Evolutionary conservation across 352 stramenopile genomes (phyloP), one percentile per base, ranked within the genome.

Genomic region (Phytophthora pseudosyringae): DNA sequence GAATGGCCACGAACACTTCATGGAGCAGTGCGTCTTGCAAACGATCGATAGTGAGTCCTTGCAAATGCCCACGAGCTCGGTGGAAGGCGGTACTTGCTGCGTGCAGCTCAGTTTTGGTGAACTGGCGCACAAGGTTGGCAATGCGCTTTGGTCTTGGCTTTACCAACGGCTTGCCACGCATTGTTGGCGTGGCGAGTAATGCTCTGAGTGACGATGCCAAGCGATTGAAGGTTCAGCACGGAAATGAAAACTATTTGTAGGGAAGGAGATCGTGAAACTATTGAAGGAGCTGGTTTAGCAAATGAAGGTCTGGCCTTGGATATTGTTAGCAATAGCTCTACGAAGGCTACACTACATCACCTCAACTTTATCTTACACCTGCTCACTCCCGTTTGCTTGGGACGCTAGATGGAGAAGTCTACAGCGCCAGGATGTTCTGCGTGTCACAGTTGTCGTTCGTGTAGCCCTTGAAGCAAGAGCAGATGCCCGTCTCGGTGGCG

Each of bases 381-480:
- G 25, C 18, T 58, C 13, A 21, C 25, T 51, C 25, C 16, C 21
- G 2, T 21, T 21, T 21, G 21, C 21, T 21, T 21, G 21, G 21
- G 21, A 21, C 5, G 10, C 13, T 28, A 26, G 33, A 51, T 43
- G 51, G 9, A 12, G 39, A 36, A n/a, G 9, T 13, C 54, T 89
- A 91, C 32, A 93, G 62, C 35, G 85, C 85, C 36, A 93, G 53
- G 53, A 91, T 88, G 75, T 90, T 93, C 65, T 93, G 85, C n/a
- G 76, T 88, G 68, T 93, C 76, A 66, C 85, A 93, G 32, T 91
- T 91, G 73, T 93, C 85, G 69, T 91, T 89, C 9, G 87, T 94
- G 84, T 97, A 97, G 54, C 90, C 90, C 64, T 89, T 92, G 76
- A 96, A 97, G 71, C 90, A 97, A 13, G 70, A 63, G 73, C 90